Evolutionary conservation across 495 filamentous ascomycete species (phyloP).

Genomic region (Endocarpon pusillum): DNA sequence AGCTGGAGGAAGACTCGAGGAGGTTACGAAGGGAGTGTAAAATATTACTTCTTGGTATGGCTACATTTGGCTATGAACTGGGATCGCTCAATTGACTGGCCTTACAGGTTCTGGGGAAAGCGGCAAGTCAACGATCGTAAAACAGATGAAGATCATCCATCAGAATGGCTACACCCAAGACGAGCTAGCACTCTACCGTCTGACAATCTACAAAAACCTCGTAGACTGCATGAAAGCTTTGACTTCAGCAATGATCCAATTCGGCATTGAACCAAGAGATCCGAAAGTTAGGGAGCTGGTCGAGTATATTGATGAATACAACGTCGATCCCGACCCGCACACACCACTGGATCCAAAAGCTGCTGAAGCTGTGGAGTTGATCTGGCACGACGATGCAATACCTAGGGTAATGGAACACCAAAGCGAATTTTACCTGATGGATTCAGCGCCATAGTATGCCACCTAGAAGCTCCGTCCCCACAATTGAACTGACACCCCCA

Average conservation of each 20-base stretch:
- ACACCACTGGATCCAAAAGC: slow-evolving; percentile 61
- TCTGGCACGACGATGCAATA: slow-evolving; percentile 85
- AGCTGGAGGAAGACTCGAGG: slow-evolving; percentile 81
- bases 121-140: slow-evolving; percentile 97
- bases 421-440: slow-evolving; percentile 98
- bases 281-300: slow-evolving; percentile 56
- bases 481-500: slow-evolving; percentile 18
- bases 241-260: slow-evolving; percentile 75
- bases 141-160: slow-evolving; percentile 99
- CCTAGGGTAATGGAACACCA: slow-evolving; percentile 77
- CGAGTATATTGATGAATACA: slow-evolving; percentile 71
- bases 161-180: slow-evolving; percentile 89
- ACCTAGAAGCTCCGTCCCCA: not conserved
- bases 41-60: slow-evolving; percentile 80
- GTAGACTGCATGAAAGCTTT: slow-evolving; percentile 89
- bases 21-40: slow-evolving; percentile 93
- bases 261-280: slow-evolving; percentile 56
- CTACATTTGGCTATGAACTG: slow-evolving; percentile 1
- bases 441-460: slow-evolving; percentile 89
- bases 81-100: slow-evolving; percentile 8
- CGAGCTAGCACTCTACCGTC: slow-evolving; percentile 78
- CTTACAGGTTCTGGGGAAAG: slow-evolving; percentile 82
- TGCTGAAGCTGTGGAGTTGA: slow-evolving; percentile 60
- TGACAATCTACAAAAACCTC: slow-evolving; percentile 95
- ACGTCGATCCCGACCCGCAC: slow-evolving; percentile 76